Percentiles rank a stretch among this genome's conserved stretches.
Evolutionary conservation across 345 rosid species (phyloP).

Genomic region (Citrus medica): DNA sequence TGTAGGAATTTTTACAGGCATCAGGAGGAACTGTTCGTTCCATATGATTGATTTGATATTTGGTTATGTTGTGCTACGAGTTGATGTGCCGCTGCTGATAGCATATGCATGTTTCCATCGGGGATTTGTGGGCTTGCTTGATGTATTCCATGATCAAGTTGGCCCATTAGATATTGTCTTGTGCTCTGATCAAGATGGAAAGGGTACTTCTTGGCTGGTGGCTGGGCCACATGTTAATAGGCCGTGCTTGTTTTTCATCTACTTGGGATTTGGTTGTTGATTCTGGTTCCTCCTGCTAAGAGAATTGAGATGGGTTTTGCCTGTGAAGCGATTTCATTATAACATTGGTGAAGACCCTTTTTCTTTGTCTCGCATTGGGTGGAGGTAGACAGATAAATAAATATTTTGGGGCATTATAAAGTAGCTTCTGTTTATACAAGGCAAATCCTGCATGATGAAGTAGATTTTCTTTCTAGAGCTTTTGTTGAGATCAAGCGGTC

Average conservation of each 20-base stretch:
- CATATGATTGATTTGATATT: not conserved
- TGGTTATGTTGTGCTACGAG: not conserved
- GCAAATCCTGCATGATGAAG: not conserved
- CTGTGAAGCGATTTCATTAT: constrained; percentile 7
- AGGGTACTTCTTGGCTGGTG: not conserved
- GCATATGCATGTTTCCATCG: no score
- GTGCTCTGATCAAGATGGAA: not conserved
- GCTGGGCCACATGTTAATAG: no score
- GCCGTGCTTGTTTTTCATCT: not conserved
- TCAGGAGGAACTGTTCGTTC: not conserved
- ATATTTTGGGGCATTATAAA: constrained; percentile 7
- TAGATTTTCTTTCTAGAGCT: not conserved
- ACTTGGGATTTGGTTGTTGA: not conserved
- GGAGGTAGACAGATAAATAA: not conserved
- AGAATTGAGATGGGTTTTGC: constrained; percentile 1
- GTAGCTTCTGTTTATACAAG: constrained; percentile 1
- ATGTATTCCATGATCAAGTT: not conserved
- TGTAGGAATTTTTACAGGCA: not conserved
- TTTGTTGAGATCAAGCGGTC: not conserved
- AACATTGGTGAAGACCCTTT: constrained; percentile 2
- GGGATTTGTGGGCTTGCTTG: not conserved
- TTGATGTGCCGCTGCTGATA: not conserved
- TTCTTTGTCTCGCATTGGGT: not conserved
- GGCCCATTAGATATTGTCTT: not conserved
- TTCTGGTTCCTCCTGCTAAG: constrained; percentile 7